Evolutionary conservation across 2,329 filamentous ascomycete genomes (phyloP).

Genomic region (Bimuria novae-zelandiae): DNA sequence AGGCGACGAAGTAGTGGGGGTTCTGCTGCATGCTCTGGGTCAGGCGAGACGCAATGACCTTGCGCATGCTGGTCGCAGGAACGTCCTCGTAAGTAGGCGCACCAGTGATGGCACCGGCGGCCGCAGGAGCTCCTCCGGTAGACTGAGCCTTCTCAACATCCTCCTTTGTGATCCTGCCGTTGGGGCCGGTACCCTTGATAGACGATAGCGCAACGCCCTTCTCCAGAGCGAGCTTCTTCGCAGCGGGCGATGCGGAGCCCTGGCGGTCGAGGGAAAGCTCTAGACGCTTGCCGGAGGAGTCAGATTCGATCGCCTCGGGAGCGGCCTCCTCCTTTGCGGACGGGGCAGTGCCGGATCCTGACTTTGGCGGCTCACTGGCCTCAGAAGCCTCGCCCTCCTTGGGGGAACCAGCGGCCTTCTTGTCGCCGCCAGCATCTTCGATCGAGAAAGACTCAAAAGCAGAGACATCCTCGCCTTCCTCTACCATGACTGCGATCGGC

Average conservation of each 20-base stretch:
- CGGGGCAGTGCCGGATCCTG: slow-evolving; percentile 63
- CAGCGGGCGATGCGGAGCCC: slow-evolving; percentile 72
- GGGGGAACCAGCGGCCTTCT: slow-evolving; percentile 64
- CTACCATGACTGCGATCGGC: slow-evolving; percentile 95
- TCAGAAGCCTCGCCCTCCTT: slow-evolving; percentile 66
- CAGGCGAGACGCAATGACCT: slow-evolving; percentile 92
- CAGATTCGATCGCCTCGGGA: slow-evolving; percentile 69
- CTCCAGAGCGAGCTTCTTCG: slow-evolving; percentile 82
- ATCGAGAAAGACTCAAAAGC: slow-evolving; percentile 88
- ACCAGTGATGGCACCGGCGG: slow-evolving; percentile 57
- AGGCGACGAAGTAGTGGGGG: slow-evolving; percentile 97
- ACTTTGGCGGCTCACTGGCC: slow-evolving; percentile 63
- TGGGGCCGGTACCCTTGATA: slow-evolving; percentile 85
- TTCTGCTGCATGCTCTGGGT: slow-evolving; percentile 89
- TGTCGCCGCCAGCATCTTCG: slow-evolving; percentile 88
- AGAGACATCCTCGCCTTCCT: slow-evolving; percentile 84
- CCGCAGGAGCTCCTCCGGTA: slow-evolving; percentile 51
- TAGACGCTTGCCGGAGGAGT: slow-evolving; percentile 74
- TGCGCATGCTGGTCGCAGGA: slow-evolving; percentile 90
- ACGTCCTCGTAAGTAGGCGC: slow-evolving; percentile 79
- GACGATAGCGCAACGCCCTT: slow-evolving; percentile 76
- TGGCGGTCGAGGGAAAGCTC: slow-evolving; percentile 84
- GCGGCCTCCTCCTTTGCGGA: slow-evolving; percentile 54
- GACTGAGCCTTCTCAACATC: slow-evolving; percentile 88
- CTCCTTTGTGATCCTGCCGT: slow-evolving; percentile 85